Conservation (phyloP, 768 basidiomycete species). For the Lentinula edodes region DNA sequence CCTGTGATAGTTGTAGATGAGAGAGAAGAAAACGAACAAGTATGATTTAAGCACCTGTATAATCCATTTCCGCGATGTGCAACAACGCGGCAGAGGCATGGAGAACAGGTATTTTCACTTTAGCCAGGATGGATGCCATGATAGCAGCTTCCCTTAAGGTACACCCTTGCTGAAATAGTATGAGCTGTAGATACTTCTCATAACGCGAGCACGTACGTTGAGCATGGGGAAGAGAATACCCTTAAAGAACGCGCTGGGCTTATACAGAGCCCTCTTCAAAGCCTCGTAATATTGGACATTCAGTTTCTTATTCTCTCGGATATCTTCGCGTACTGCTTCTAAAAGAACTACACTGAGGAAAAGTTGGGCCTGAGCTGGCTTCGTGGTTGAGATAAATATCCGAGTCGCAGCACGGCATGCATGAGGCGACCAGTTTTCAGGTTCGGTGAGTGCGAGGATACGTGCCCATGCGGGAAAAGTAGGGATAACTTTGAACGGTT, state of each 20-base stretch:
- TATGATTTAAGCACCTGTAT: slow-evolving; percentile 55
- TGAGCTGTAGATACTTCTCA: not conserved
- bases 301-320: slow-evolving; percentile 79
- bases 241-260: slow-evolving; percentile 98
- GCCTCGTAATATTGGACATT: slow-evolving; percentile 92
- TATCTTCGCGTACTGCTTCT: slow-evolving; percentile 86
- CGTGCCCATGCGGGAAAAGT: slow-evolving; percentile 95
- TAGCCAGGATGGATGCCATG: slow-evolving; percentile 84
- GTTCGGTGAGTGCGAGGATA: slow-evolving; percentile 86
- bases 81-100: slow-evolving; percentile 94
- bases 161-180: slow-evolving; percentile 52
- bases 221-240: slow-evolving; percentile 94
- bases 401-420: slow-evolving; percentile 91
- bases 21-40: not conserved
- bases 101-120: slow-evolving; percentile 88
- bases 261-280: slow-evolving; percentile 87
- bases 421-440: slow-evolving; percentile 93
- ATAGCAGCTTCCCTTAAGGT: slow-evolving; percentile 93
- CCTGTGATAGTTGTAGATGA: slow-evolving; percentile 34
- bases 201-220: slow-evolving; percentile 50
- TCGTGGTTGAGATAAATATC: slow-evolving; percentile 95
- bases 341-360: slow-evolving; percentile 90
- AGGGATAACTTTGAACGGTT: slow-evolving; percentile 97
- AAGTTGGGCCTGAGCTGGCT: slow-evolving; percentile 88
- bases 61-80: slow-evolving; percentile 94